These are phyloP conservation scores for Cucumis cinereus DNA, from an alignment of 306 rosid species.

Conservation along the genomic window DNA sequence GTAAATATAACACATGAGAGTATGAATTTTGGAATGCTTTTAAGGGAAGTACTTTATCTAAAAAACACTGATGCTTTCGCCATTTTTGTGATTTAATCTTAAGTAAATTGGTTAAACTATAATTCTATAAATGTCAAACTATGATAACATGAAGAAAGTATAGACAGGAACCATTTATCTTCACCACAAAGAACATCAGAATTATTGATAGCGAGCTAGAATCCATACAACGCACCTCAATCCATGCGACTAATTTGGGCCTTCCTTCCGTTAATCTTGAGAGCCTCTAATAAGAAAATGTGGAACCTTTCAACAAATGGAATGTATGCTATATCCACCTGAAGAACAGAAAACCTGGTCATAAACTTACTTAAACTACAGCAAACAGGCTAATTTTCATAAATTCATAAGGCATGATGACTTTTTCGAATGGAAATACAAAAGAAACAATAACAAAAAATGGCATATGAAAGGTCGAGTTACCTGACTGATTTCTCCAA, in stretches of 20 bases:
- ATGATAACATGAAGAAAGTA: too few relatives aligned
- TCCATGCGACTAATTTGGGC: not conserved
- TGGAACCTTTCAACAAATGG: conserved; percentile 59
- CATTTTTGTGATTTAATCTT: too few relatives aligned
- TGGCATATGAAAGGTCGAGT: conserved; percentile 10
- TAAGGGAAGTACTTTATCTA: too few relatives aligned
- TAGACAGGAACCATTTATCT: too few relatives aligned
- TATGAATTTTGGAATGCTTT: too few relatives aligned
- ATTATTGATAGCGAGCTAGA: too few relatives aligned
- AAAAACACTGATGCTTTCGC: too few relatives aligned
- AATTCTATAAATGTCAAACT: too few relatives aligned
- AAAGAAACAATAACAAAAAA: not conserved
- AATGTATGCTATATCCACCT: conserved; percentile 59
- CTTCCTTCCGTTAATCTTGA: conserved; percentile 21
- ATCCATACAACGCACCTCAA: not conserved
- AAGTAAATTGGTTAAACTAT: too few relatives aligned
- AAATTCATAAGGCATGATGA: not conserved
- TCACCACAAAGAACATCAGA: too few relatives aligned
- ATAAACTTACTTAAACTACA: not conserved
- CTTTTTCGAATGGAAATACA: conserved; percentile 2
- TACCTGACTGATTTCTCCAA: conserved; percentile 56
- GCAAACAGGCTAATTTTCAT: not conserved
- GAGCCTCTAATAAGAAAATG: conserved; percentile 21
- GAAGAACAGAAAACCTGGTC: conserved; percentile 1
- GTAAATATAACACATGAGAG: too few relatives aligned